These are phyloP conservation scores for Ligustrum vulgare DNA, from an alignment of 257 asterid genomes.

Conservation along the genomic window DNA sequence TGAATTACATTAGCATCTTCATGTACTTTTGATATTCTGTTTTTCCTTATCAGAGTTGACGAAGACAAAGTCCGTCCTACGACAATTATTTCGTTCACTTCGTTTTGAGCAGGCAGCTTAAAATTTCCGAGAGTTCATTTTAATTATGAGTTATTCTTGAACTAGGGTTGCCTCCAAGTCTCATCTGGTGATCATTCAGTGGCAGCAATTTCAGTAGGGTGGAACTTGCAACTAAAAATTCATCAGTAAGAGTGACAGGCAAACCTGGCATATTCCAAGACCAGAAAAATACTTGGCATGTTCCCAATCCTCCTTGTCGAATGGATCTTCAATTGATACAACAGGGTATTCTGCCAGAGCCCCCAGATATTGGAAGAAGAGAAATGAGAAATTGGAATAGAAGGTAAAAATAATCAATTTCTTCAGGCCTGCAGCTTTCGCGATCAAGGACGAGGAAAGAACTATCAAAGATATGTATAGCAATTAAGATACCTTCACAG, in stretches of 20 bases:
- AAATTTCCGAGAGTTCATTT: slow-evolving; percentile 1
- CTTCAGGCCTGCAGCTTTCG: background rate
- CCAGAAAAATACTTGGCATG: slow-evolving; percentile 67
- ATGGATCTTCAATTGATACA: slow-evolving; percentile 96
- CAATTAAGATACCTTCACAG: slow-evolving; percentile 62
- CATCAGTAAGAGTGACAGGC: slow-evolving; percentile 28
- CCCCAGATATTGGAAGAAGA: slow-evolving; percentile 20
- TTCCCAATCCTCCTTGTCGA: slow-evolving; percentile 99
- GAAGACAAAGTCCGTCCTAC: background rate
- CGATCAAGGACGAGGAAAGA: slow-evolving; percentile 4
- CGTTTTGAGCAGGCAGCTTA: background rate
- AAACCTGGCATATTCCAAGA: slow-evolving; percentile 91
- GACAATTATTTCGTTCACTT: background rate
- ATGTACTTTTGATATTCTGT: background rate
- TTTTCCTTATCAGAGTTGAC: background rate
- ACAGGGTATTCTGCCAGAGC: slow-evolving; percentile 71
- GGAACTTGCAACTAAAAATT: slow-evolving; percentile 16
- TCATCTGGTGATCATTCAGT: background rate
- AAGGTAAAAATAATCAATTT: slow-evolving; percentile 2
- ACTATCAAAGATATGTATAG: slow-evolving; percentile 15
- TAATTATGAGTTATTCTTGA: slow-evolving; percentile 1
- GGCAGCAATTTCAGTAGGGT: slow-evolving; percentile 18
- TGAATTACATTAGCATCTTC: background rate
- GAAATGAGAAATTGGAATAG: slow-evolving; percentile 11
- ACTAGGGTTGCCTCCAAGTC: slow-evolving; percentile 7